Evolutionary conservation across 2,329 filamentous ascomycete genomes (phyloP), one percentile per base, ranked within the genome.

Genomic region (Cordyceps cicadae): DNA sequence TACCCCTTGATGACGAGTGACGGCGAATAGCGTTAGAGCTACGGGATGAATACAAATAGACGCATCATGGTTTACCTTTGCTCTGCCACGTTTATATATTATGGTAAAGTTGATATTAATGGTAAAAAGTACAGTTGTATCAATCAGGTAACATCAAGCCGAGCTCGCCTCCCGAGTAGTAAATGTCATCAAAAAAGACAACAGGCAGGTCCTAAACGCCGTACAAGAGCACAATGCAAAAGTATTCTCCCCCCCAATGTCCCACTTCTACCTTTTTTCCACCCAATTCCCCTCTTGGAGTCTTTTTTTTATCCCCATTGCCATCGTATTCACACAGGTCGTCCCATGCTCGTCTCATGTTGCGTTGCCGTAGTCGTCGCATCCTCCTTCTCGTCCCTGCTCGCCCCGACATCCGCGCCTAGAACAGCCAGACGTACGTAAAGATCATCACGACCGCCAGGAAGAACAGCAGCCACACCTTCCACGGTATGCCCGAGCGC

Each of bases 401-500:
- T n/a, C 29, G 29, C 29, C 1, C 29, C 29, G 7, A 6, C 2
- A 3, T 43, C 17, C 1, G 21, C 19, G 21, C 51, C 37, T 72
- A 93, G 69, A 90, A 94, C 63, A 96, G 74, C 92, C 93, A 97
- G 62, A 97, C 93, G 73, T 93, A 99, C 66, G 86, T 84, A 74
- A 99, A 99, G 66, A 97, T 73, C 60, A 93, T 71, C 64, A 88
- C 84, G 19, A 97, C 90, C 41, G 87, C 89, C 6, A 85, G 81
- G 72, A 99, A 96, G 76, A 99, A 99, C 49, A 79, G 81, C 56
- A 97, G 73, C 94, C 94, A 99, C 61, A 92, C 89, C 75, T 85
- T 93, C 94, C 94, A 99, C 69, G 92, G 88, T 11, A 99, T 87
- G n/a, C 94, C 94, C 2, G 92, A 96, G 68, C 86, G 82, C 77